Conservation (phyloP, 257 asterid species). For the Scutellaria galericulata region DNA sequence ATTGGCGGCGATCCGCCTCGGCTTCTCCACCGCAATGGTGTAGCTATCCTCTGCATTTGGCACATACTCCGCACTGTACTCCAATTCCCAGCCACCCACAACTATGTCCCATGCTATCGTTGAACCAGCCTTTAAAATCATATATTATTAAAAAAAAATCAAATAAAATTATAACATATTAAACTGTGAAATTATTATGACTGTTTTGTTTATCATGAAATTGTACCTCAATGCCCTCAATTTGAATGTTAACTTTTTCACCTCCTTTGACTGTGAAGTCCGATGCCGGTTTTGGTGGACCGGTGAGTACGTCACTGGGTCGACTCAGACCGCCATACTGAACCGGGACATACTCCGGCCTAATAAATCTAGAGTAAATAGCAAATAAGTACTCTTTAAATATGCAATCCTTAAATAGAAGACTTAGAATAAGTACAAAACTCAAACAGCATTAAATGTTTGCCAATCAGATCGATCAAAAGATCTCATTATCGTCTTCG, state of each 20-base stretch:
- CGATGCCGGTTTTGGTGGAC: slow-evolving; percentile 87
- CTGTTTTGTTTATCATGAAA: not conserved
- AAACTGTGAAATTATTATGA: too few species aligned
- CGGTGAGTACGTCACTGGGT: slow-evolving; percentile 52
- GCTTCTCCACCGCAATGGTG: slow-evolving; percentile 82
- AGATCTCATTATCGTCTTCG: slow-evolving; percentile 20
- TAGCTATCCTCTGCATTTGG: slow-evolving; percentile 71
- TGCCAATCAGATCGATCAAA: slow-evolving; percentile 29
- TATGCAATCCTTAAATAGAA: slow-evolving; percentile 21
- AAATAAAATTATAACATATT: not conserved
- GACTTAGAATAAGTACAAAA: slow-evolving; percentile 25
- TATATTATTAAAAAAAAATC: not conserved
- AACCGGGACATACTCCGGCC: slow-evolving; percentile 83
- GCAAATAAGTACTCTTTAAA: not conserved
- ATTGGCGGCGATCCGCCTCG: slow-evolving; percentile 51
- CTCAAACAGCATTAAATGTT: slow-evolving; percentile 37
- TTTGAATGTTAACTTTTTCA: slow-evolving; percentile 88
- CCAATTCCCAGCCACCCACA: slow-evolving; percentile 94
- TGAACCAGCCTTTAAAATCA: slow-evolving; percentile 60
- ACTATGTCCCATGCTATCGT: slow-evolving; percentile 87
- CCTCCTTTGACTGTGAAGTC: slow-evolving; percentile 87
- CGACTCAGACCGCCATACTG: slow-evolving; percentile 91
- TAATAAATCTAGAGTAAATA: slow-evolving; percentile 54
- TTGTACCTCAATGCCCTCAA: slow-evolving; percentile 95
- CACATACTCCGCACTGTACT: slow-evolving; percentile 75